Base-by-base conservation (phyloP, 306 rosid species). In the Gleditsia sinensis region DNA sequence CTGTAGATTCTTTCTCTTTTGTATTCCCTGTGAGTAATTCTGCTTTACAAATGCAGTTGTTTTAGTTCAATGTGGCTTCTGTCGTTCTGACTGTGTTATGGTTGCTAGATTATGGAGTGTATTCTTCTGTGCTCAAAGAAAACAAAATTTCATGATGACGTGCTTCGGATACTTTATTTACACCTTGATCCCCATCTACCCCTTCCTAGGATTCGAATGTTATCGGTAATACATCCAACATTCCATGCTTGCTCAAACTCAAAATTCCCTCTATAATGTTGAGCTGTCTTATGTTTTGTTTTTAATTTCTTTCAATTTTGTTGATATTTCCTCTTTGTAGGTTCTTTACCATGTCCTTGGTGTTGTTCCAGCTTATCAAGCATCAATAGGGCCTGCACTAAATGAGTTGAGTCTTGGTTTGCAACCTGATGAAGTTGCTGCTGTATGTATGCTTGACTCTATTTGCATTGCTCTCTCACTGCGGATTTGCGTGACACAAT, bases 181-280 rank as follows among this genome's bases (percentile, higher is more conserved):
- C 99, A 94, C 88, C 84, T 92, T 86, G 97, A 94, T 88, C 92
- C 99, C 36, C 76, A 90, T 53, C 83, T 94, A 42, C 99, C 99
- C 9, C 96, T 94, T 71, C 99, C 99, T 37, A 84, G 99, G 87
- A 83, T 94, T 74, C 91, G 72, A 57, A 94, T 94, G 97, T 78
- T 94, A 83, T 88, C 92, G 82, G 99, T 94, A 84, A 84, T 59
- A 6, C 61, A 32, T 53, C 70, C 49, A 12, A 61, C 36, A 54
- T 75, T 82, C 59, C 53, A 8, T 74, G 23, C 67, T 71, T 73
- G 11, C 69, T 58, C 7, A 5, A 69, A 68, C 14, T 5, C 34
- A 34, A 34, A 16, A 21, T 37, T 10, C 2, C 1, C 17, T 65
- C 58, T 65, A 9, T 65, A 19, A 17, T 80, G 40, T 46, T 37